These are phyloP conservation scores for Mixia osmundae DNA, from an alignment of 1,284 basidiomycete species.

Conservation along the genomic window DNA sequence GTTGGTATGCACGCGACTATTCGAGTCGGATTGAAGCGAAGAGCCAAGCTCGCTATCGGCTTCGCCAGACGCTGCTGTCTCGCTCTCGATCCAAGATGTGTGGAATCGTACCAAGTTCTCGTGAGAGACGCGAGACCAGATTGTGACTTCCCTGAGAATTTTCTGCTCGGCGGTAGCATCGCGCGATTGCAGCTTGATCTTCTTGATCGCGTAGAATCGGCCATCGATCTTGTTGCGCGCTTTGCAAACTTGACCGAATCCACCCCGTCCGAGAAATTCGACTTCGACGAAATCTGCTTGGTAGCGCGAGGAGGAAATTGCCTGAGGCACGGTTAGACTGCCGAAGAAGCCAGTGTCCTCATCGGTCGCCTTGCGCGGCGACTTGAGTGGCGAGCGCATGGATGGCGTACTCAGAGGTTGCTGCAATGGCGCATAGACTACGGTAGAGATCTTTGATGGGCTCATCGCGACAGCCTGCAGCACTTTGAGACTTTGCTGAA, in stretches of 20 bases:
- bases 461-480: too few species aligned
- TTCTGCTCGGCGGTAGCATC: slow-evolving; percentile 14
- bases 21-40: too few species aligned
- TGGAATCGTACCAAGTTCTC: slow-evolving; percentile 17
- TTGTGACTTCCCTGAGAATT: slow-evolving; percentile 17
- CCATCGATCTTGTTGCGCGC: slow-evolving; percentile 18
- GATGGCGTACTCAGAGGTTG: slow-evolving; percentile 1
- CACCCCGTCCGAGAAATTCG: slow-evolving; percentile 17
- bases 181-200: slow-evolving; percentile 15
- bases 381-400: slow-evolving; percentile 3
- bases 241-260: slow-evolving; percentile 18
- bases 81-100: slow-evolving; percentile 15
- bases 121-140: slow-evolving; percentile 17
- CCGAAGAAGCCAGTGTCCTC: slow-evolving; percentile 15
- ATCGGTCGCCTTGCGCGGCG: slow-evolving; percentile 2
- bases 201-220: slow-evolving; percentile 17
- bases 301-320: slow-evolving; percentile 13
- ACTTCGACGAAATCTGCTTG: slow-evolving; percentile 17
- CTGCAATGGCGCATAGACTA: too few species aligned
- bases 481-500: background rate
- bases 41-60: slow-evolving; percentile 1
- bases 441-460: too few species aligned
- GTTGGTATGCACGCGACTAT: too few species aligned
- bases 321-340: slow-evolving; percentile 10
- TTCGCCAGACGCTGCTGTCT: slow-evolving; percentile 3